Base-by-base conservation (phyloP, 768 basidiomycete genomes). In the Leccinum pellstonianum region DNA sequence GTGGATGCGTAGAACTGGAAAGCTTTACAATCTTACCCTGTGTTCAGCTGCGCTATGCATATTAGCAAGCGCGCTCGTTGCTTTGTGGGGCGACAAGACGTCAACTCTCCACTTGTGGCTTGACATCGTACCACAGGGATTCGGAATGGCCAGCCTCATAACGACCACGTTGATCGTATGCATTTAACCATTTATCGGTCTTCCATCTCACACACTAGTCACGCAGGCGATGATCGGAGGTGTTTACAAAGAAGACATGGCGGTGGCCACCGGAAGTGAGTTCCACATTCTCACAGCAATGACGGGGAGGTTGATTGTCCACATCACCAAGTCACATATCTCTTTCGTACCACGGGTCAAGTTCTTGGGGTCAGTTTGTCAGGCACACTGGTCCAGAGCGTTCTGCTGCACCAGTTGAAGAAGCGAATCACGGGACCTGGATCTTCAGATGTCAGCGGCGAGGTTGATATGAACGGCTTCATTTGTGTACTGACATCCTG, bases 301-400 rank as follows among this genome's bases (percentile, higher is more conserved):
- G 47, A 53, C n/a, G 11, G 19, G 33, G 23, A 37, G 52, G 56
- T 62, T 69, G 38, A 56, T 54, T n/a, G 27, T 54, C 5, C 21
- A 48, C 51, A n/a, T 29, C 56, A 46, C 51, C 17, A 66, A 96
- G 94, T 95, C 67, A 91, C 91, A 33, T 98, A 98, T 75, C 80
- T 97, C 51, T 96, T 95, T 79, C 80, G 95, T 63, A 95, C 93
- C 8, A 90, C 92, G 17, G 95, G 95, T 3, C 96, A 98, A 78
- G 97, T 97, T 23, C 81, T 98, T 56, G 97, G 96, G 37, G 96
- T 99, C 56, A 91, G 91, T 66, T 77, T 95, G 50, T 87, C 87
- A 65, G 91, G 93, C 21, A 88, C 93, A 0, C 72, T 98, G 27
- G 76, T 95, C 33, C 96, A 99, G 74, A 82, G 84, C 5, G 81